Evolutionary conservation across 1,139 yeast genomes (phyloP).

Genomic region (Lodderomyces jiufengensis): DNA sequence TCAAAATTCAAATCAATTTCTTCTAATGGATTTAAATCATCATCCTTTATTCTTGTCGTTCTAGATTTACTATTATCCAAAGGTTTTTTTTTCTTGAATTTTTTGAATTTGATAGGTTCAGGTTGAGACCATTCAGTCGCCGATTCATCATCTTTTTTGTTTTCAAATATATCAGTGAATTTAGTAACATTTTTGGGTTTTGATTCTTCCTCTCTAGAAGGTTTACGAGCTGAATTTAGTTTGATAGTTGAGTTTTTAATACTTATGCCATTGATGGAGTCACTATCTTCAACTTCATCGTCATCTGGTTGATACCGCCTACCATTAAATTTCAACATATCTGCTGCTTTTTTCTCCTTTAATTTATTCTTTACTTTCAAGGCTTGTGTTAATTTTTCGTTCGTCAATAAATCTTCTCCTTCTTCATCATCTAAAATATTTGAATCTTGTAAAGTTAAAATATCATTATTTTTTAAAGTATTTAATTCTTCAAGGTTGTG

Average conservation of each 20-base stretch:
- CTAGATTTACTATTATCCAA: slow-evolving; percentile 14
- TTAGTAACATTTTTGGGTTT: slow-evolving; percentile 4
- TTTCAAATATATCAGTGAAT: slow-evolving; percentile 22
- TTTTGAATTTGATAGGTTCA: slow-evolving; percentile 44
- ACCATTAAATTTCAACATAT: slow-evolving; percentile 25
- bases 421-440: slow-evolving; percentile 50
- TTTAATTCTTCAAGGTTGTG: slow-evolving; percentile 44
- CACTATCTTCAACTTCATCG: slow-evolving; percentile 18
- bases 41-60: slow-evolving; percentile 15
- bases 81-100: slow-evolving; percentile 27
- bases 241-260: too few species aligned
- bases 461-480: slow-evolving; percentile 40
- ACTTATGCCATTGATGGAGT: neutral
- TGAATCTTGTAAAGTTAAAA: slow-evolving; percentile 65
- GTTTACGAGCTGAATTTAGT: too few species aligned
- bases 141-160: slow-evolving; percentile 35
- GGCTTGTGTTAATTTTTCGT: slow-evolving; percentile 35
- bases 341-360: slow-evolving; percentile 23
- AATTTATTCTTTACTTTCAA: slow-evolving; percentile 24
- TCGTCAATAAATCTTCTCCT: slow-evolving; percentile 48
- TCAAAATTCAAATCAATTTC: slow-evolving; percentile 22
- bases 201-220: neutral
- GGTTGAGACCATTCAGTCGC: slow-evolving; percentile 14
- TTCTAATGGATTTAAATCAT: slow-evolving; percentile 32
- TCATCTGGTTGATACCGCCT: slow-evolving; percentile 16